Conservation (phyloP, 2,329 filamentous ascomycete genomes). For the Pleurostoma richardsiae region DNA sequence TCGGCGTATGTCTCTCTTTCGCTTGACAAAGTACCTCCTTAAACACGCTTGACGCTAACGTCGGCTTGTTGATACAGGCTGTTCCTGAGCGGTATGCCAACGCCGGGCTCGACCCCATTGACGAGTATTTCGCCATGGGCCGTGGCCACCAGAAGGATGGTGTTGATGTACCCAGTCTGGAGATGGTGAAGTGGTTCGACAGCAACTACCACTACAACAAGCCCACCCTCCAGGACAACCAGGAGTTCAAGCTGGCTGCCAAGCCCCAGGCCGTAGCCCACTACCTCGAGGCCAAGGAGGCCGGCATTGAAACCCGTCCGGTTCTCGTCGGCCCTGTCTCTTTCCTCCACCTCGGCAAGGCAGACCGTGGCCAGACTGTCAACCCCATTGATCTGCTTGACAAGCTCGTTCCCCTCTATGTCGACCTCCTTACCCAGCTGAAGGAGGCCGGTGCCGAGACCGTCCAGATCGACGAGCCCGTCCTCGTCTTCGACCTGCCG, state of each 20-base stretch:
- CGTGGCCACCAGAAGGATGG: constrained; percentile 95
- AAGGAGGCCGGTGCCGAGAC: constrained; percentile 94
- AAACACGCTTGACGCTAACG: neutral
- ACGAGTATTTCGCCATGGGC: constrained; percentile 99
- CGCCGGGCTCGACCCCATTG: constrained; percentile 79
- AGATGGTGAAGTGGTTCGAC: constrained; percentile 99
- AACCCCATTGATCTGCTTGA: constrained; percentile 91
- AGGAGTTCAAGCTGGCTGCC: constrained; percentile 84
- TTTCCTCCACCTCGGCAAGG: constrained; percentile 96
- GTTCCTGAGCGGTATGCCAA: constrained; percentile 91
- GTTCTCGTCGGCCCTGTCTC: constrained; percentile 94
- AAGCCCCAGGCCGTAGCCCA: constrained; percentile 92
- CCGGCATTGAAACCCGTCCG: constrained; percentile 86
- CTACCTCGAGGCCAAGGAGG: constrained; percentile 97
- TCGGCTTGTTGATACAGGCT: constrained; percentile 47
- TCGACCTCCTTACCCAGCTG: constrained; percentile 85
- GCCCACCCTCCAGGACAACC: constrained; percentile 94
- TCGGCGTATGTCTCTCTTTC: constrained; percentile 62
- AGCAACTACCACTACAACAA: constrained; percentile 99
- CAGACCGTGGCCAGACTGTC: constrained; percentile 89
- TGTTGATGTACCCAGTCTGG: constrained; percentile 87
- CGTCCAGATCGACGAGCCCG: constrained; percentile 97
- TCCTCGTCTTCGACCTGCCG: constrained; percentile 91
- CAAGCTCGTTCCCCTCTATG: constrained; percentile 91
- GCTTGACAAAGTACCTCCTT: neutral